These are phyloP conservation scores for Backusella psychrophila DNA, from an alignment of 192 early-diverging fungal species.

Conservation along the genomic window DNA sequence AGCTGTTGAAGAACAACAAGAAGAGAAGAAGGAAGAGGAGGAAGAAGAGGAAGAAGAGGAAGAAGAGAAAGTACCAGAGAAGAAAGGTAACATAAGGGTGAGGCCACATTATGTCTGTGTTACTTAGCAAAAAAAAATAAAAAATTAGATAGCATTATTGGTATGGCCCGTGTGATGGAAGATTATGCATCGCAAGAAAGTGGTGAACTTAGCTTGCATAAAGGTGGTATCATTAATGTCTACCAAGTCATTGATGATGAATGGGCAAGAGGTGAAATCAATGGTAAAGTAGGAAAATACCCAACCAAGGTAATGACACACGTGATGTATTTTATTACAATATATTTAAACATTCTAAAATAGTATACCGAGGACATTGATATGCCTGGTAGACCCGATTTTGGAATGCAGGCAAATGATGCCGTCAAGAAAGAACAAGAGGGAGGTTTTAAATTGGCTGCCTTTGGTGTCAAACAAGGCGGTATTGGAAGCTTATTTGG, in stretches of 20 bases:
- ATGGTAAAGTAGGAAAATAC: slow-evolving; percentile 68
- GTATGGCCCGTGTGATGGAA: slow-evolving; percentile 60
- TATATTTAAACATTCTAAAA: not conserved
- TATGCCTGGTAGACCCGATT: slow-evolving; percentile 27
- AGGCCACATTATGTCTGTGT: not conserved
- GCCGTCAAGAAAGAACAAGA: not conserved
- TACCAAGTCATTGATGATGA: slow-evolving; percentile 56
- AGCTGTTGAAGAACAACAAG: not conserved
- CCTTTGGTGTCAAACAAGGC: slow-evolving; percentile 77
- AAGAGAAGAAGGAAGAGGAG: slow-evolving; percentile 2
- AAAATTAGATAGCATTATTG: slow-evolving; percentile 13
- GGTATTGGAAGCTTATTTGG: slow-evolving; percentile 75
- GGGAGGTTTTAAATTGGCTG: slow-evolving; percentile 61
- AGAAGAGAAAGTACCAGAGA: not conserved
- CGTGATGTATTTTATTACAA: not conserved
- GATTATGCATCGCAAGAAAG: slow-evolving; percentile 68
- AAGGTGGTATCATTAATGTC: slow-evolving; percentile 66
- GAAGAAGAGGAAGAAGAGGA: not conserved
- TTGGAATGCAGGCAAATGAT: slow-evolving; percentile 7
- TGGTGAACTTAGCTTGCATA: slow-evolving; percentile 66
- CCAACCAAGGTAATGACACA: slow-evolving; percentile 50
- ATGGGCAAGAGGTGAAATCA: slow-evolving; percentile 70
- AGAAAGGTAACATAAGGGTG: not conserved
- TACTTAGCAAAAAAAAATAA: not conserved
- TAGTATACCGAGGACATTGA: slow-evolving; percentile 35